Base-by-base conservation (phyloP, 2,329 filamentous ascomycete species). In the Cryphonectria parasitica region DNA sequence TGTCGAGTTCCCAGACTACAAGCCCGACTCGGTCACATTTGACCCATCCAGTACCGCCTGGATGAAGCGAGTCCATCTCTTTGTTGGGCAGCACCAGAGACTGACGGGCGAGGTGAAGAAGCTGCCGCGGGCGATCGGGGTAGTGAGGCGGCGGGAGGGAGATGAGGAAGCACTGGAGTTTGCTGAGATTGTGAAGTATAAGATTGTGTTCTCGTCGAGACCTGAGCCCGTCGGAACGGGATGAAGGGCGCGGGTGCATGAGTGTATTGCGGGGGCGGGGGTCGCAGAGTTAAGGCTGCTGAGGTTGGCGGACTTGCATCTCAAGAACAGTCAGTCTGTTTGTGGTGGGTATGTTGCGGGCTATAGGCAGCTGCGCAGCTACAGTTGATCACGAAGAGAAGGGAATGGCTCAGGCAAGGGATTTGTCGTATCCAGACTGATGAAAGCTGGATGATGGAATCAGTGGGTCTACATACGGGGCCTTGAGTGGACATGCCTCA, bases 81-180 rank as follows among this genome's bases (percentile, higher is more conserved):
- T 95, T 78, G 88, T 98, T 5, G 96, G 95, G 7, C 89, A 91
- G 77, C 92, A 98, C 79, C 96, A 98, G 82, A 88, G 95, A 72
- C 87, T 98, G 78, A 92, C 90, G 0, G 96, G 96, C 3, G 94
- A 98, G 80, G 90, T 97, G 64, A 97, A 94, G 85, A 97, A 94
- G 81, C 82, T 98, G 65, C 87, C 88, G 7, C 92, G 89, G 77
- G 90, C 95, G 2, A 78, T 98, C 74, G 96, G 91, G 4, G 84
- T 98, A n/a, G 85, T 98, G 34, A 87, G 90, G 73, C 89, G 87
- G 76, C 85, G 85, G 70, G 77, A 76, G 28, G 31, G 76, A 75
- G 56, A 80, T 92, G 63, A 80, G 81, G 69, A 84, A 70, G 88
- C 91, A 69, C 79, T 98, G 67, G 94, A 98, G 82, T 88, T 98